A percentile compares a stretch with the other conserved stretches of the same genome.
Conservation (phyloP, 1,284 basidiomycete species). For the Irpex sp. region DNA sequence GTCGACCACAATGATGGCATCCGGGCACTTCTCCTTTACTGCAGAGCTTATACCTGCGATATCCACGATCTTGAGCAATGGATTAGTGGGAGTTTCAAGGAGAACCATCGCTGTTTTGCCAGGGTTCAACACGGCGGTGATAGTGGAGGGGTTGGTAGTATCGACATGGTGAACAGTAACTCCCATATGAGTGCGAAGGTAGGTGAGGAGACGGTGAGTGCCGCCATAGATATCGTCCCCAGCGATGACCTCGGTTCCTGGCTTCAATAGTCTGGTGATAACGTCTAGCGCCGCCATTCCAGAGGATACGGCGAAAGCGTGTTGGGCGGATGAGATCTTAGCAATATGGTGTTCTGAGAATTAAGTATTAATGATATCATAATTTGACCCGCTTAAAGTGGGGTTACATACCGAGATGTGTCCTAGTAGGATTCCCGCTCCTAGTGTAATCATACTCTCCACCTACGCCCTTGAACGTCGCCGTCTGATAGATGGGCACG, state of each 20-base stretch:
- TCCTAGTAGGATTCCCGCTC: constrained; percentile 95
- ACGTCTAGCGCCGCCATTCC: constrained; percentile 99
- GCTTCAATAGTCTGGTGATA: constrained; percentile 91
- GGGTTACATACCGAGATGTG: constrained; percentile 74
- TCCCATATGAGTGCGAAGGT: constrained; percentile 84
- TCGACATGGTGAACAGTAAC: constrained; percentile 94
- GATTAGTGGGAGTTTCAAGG: constrained; percentile 97
- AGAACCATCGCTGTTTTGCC: constrained; percentile 89
- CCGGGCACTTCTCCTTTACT: constrained; percentile 78
- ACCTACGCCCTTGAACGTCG: constrained; percentile 95
- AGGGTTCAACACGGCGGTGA: constrained; percentile 64
- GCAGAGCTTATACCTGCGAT: constrained; percentile 76
- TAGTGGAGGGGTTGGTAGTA: constrained; percentile 72
- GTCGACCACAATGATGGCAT: constrained; percentile 90
- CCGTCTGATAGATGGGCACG: constrained; percentile 96
- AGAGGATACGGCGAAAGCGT: constrained; percentile 90
- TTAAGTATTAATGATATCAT: not conserved
- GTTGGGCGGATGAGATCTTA: constrained; percentile 86
- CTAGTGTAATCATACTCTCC: constrained; percentile 93
- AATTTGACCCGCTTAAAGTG: too few species aligned
- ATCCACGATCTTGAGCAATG: constrained; percentile 94
- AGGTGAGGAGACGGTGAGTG: constrained; percentile 93
- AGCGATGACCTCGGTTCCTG: constrained; percentile 92
- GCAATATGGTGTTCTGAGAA: constrained; percentile 87
- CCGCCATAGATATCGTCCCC: constrained; percentile 98